Percentiles rank a stretch among this genome's conserved stretches.
Evolutionary conservation across 2,329 filamentous ascomycete species (phyloP).

Genomic region (Fusarium hainanense): DNA sequence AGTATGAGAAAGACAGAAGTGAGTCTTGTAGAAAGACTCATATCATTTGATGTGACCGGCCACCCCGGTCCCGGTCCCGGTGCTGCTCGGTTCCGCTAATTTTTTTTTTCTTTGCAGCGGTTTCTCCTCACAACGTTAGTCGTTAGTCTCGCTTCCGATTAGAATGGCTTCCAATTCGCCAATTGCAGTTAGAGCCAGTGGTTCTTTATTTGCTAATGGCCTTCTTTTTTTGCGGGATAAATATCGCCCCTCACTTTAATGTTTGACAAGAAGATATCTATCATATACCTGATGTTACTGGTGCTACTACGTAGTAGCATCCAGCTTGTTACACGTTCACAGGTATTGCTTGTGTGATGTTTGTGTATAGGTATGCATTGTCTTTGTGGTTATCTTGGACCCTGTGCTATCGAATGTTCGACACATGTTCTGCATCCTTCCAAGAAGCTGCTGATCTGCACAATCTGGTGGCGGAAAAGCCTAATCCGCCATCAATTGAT

Average conservation of each 20-base stretch:
- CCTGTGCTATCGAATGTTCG: constrained; percentile 41
- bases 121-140: constrained; percentile 5
- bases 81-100: constrained; percentile 26
- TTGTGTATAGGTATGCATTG: neutral
- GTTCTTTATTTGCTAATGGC: constrained; percentile 1
- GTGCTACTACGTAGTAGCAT: neutral
- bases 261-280: neutral
- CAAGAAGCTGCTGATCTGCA: constrained; percentile 20
- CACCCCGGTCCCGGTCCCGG: constrained; percentile 34
- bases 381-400: neutral
- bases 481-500: constrained; percentile 4
- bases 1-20: neutral
- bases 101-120: constrained; percentile 17
- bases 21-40: constrained; percentile 27
- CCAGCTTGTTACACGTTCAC: neutral
- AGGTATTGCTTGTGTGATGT: neutral
- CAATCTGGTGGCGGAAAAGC: constrained; percentile 24
- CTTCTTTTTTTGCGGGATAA: constrained; percentile 40
- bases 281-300: constrained; percentile 17
- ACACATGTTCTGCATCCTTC: constrained; percentile 29
- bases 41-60: constrained; percentile 22
- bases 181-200: constrained; percentile 21
- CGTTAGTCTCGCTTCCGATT: constrained; percentile 2
- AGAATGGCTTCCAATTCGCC: constrained; percentile 17
- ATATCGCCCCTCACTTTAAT: constrained; percentile 24